Evolutionary conservation across 169 alveolate species (phyloP), one percentile per base, ranked within the genome.

Genomic region (Cryptosporidium bovis): DNA sequence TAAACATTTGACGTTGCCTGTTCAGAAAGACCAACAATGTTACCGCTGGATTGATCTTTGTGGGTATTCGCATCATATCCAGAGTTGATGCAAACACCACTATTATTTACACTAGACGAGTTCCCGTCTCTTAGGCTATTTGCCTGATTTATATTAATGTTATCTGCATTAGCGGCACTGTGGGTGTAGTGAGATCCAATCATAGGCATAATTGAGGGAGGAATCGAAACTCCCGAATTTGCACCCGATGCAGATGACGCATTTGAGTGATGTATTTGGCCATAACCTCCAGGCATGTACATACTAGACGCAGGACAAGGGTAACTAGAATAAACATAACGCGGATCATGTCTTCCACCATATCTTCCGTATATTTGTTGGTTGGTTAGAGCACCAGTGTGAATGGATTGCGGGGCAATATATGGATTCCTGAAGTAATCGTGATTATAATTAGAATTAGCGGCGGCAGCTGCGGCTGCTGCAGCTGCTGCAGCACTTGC

Each of bases 311-410:
- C 12, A 15, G 71, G 64, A 8, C 64, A 77, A 20, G 77, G 77
- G 56, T 77, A 77, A 2, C 87, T 53, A 1, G 87, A 29, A 36
- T 77, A 77, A 60, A 77, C 46, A 50, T 77, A 77, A 51, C 87
- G 58, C 27, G 87, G 87, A 34, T 77, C 87, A 60, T 77, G 87
- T 7, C 87, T 34, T 53, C 64, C 64, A 10, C 84, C 84, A 60
- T 77, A 77, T 24, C 87, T 56, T 24, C 87, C 87, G 36, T 77
- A 77, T n/a, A 77, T 62, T 58, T 77, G 87, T 60, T 77, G 87
- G 33, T 71, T 62, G 3, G 69, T 64, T 2, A 77, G 77, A n/a
- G 67, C 83, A 18, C 77, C 77, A 16, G 87, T 40, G 56, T 77
- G 87, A 1, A 77, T 62, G 16, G 71, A 71, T 40, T 40, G 48